A percentile compares a stretch with the other conserved stretches of the same genome.
Conservation (phyloP, 495 filamentous ascomycete genomes). For the Thozetella sp. region DNA sequence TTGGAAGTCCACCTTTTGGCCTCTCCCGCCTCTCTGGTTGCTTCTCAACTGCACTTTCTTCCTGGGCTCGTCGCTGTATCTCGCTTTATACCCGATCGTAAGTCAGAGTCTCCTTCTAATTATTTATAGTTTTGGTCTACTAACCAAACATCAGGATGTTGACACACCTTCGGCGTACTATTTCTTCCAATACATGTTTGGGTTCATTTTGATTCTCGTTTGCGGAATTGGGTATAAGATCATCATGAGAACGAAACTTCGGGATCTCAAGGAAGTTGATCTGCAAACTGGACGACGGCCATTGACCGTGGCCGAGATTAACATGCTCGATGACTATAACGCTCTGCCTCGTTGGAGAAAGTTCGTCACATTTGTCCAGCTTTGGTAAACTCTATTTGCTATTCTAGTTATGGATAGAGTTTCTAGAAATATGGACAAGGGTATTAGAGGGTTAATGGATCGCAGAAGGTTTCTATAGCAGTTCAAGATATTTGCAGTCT, state of each 20-base stretch:
- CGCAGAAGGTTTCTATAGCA: too few species aligned
- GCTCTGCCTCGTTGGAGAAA: not conserved
- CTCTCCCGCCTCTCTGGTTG: not conserved
- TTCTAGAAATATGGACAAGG: too few species aligned
- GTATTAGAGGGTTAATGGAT: too few species aligned
- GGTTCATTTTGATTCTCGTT: not conserved
- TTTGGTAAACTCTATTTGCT: too few species aligned
- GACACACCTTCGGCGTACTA: not conserved
- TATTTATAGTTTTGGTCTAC: not conserved
- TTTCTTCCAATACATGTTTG: conserved; percentile 3
- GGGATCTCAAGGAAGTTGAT: conserved; percentile 1
- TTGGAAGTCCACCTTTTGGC: not conserved
- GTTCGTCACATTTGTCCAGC: conserved; percentile 2
- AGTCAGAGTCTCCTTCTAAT: not conserved
- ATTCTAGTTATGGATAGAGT: too few species aligned
- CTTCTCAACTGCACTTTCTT: conserved; percentile 3
- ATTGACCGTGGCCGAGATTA: not conserved
- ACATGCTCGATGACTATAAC: not conserved
- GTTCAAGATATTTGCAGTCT: too few species aligned
- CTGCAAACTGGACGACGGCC: not conserved
- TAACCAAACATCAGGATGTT: not conserved
- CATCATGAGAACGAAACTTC: not conserved
- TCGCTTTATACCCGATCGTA: not conserved
- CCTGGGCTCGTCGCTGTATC: not conserved
- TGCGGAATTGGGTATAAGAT: not conserved